Conservation (phyloP, 768 basidiomycete genomes). For the Ramaria sp. region DNA sequence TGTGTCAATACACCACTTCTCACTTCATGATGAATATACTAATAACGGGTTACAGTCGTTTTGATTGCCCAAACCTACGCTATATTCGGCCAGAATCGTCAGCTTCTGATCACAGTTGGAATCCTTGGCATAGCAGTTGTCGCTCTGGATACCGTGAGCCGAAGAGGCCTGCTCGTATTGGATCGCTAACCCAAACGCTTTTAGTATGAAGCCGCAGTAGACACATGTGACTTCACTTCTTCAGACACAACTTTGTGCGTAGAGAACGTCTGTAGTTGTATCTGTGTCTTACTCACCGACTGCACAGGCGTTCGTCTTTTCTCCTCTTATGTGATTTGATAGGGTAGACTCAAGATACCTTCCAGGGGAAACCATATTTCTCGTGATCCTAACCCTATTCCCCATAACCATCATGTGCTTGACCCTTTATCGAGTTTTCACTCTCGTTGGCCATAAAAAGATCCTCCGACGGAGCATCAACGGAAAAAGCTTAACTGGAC, state of each 20-base stretch:
- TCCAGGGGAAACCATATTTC: not conserved
- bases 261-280: too few species aligned
- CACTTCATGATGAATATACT: not conserved
- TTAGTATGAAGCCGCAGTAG: not conserved
- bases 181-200: not conserved
- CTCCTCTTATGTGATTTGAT: not conserved
- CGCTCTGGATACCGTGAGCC: not conserved
- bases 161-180: not conserved
- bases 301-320: not conserved
- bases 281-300: too few species aligned
- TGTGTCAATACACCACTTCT: not conserved
- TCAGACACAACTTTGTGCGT: not conserved
- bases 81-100: not conserved
- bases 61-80: slow-evolving; percentile 3
- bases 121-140: not conserved
- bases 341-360: not conserved
- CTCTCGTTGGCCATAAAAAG: not conserved
- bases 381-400: not conserved
- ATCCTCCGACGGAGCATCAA: not conserved
- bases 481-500: not conserved
- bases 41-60: not conserved
- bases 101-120: not conserved
- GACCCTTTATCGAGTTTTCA: not conserved
- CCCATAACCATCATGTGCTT: not conserved
- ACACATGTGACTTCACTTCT: not conserved